Evolutionary conservation across 2,329 filamentous ascomycete genomes (phyloP).

Genomic region (Paecilomyces dactylethromorphus): DNA sequence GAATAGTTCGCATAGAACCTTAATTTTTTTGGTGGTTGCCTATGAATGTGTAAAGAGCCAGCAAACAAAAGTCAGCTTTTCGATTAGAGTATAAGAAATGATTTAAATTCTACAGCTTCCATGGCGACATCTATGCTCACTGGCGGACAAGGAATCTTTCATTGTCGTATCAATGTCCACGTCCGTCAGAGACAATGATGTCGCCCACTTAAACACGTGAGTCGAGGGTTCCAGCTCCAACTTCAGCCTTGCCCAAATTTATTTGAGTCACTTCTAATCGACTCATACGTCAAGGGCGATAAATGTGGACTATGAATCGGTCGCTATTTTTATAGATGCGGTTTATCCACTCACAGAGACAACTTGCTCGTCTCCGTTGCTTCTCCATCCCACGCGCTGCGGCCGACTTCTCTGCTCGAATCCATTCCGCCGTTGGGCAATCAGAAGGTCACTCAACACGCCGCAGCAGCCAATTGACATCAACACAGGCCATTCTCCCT

Average conservation of each 20-base stretch:
- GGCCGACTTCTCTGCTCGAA: neutral
- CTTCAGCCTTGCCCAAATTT: neutral
- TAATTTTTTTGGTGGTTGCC: neutral
- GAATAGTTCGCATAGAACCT: neutral
- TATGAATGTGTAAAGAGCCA: neutral
- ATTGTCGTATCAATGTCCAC: neutral
- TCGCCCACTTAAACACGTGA: neutral
- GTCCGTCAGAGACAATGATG: neutral
- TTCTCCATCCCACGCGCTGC: neutral
- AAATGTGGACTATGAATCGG: neutral
- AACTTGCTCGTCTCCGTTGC: neutral
- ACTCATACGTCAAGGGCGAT: neutral
- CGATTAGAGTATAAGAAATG: neutral
- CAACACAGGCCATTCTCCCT: slow-evolving; percentile 4
- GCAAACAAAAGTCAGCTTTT: neutral
- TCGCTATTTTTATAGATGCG: neutral
- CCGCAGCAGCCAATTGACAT: neutral
- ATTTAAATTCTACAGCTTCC: neutral
- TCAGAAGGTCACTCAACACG: neutral
- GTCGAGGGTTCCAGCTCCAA: neutral
- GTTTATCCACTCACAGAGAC: neutral
- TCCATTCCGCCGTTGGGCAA: neutral
- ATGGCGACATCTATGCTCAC: neutral
- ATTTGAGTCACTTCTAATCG: neutral
- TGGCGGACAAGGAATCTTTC: neutral